These are phyloP conservation scores for Daldinia caldariorum DNA, from an alignment of 495 filamentous ascomycete genomes.

Conservation along the genomic window DNA sequence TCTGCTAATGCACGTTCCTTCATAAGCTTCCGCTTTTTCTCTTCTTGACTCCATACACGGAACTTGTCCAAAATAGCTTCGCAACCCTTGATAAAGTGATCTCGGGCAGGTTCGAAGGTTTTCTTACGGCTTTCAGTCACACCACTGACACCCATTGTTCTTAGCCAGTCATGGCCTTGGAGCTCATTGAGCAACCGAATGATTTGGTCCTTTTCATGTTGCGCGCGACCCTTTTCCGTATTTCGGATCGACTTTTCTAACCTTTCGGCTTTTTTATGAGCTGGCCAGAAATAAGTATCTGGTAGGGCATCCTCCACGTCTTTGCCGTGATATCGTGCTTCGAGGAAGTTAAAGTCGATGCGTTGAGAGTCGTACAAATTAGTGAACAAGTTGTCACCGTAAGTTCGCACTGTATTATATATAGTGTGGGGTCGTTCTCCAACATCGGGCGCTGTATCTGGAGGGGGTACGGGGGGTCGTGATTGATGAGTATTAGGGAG, in stretches of 20 bases:
- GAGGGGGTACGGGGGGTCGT: constrained; percentile 42
- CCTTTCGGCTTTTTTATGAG: constrained; percentile 82
- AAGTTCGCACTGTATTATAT: constrained; percentile 56
- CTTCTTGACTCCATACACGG: constrained; percentile 85
- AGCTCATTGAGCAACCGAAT: constrained; percentile 87
- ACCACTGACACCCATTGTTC: constrained; percentile 89
- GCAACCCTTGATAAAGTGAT: constrained; percentile 84
- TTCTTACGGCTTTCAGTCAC: constrained; percentile 85
- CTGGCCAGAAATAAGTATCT: constrained; percentile 71
- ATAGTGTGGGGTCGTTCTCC: constrained; percentile 34
- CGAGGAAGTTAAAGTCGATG: constrained; percentile 66
- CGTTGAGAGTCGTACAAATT: constrained; percentile 62
- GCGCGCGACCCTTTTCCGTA: constrained; percentile 88
- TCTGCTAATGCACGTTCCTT: constrained; percentile 67
- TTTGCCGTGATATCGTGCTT: constrained; percentile 52
- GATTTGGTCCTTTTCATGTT: constrained; percentile 90
- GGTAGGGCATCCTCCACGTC: constrained; percentile 70
- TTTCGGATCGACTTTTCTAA: constrained; percentile 93
- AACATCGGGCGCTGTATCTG: constrained; percentile 33
- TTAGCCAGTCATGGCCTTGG: constrained; percentile 91
- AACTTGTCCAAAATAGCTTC: constrained; percentile 86
- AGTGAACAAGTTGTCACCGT: constrained; percentile 57
- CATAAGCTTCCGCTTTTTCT: constrained; percentile 78
- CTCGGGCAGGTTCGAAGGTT: constrained; percentile 84
- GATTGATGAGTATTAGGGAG: constrained; percentile 30